Evolutionary conservation across 768 basidiomycete species (phyloP).

Genomic region (Lactifluus piperatus): DNA sequence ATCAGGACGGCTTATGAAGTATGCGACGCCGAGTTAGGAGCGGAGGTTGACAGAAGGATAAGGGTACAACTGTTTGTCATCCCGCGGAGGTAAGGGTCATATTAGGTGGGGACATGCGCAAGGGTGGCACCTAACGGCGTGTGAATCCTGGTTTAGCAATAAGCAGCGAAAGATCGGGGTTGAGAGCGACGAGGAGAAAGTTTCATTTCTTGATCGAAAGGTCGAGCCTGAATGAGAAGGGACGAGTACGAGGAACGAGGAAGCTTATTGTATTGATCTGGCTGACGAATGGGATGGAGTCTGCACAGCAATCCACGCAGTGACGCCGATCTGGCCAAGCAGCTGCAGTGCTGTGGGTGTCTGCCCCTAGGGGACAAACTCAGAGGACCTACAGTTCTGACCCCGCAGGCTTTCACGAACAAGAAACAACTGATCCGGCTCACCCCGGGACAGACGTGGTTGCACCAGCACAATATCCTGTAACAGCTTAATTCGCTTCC

Average conservation of each 20-base stretch:
- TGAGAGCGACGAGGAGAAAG: background rate
- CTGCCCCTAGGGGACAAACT: too few species aligned
- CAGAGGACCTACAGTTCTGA: too few species aligned
- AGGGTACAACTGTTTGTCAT: slow-evolving; percentile 7
- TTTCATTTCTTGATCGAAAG: background rate
- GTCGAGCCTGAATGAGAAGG: background rate
- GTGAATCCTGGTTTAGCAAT: background rate
- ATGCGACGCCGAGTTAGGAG: background rate
- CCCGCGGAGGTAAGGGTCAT: background rate
- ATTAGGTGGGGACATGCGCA: background rate
- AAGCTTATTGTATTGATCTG: too few species aligned
- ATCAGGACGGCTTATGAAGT: background rate
- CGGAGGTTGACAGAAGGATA: slow-evolving; percentile 11
- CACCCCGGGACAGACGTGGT: too few species aligned
- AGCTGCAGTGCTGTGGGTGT: too few species aligned
- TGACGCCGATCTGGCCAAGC: background rate
- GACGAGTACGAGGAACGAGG: too few species aligned
- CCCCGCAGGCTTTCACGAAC: too few species aligned
- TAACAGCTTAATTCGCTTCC: too few species aligned
- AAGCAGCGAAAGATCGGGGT: background rate
- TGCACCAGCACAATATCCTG: too few species aligned
- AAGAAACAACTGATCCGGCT: too few species aligned
- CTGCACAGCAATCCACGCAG: background rate
- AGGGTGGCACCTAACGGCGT: background rate
- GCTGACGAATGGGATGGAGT: slow-evolving; percentile 12